Conservation (phyloP, 2,329 filamentous ascomycete genomes). For the Pseudogymnoascus sp. region DNA sequence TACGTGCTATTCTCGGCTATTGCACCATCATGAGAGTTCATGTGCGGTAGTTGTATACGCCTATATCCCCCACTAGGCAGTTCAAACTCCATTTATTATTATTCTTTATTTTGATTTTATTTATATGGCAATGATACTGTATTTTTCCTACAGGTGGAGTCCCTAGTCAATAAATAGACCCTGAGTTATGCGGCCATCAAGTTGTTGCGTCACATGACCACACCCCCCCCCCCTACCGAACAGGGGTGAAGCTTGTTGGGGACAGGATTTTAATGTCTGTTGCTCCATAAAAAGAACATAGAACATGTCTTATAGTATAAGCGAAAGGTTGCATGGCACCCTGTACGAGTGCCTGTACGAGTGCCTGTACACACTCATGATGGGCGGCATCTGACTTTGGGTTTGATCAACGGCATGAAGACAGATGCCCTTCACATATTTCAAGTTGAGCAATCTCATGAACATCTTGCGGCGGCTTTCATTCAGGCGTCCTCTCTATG, state of each 20-base stretch:
- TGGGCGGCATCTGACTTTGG: background rate
- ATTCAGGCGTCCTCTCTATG: background rate
- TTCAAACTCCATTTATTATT: background rate
- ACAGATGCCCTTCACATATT: background rate
- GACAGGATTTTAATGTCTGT: background rate
- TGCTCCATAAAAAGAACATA: constrained; percentile 7
- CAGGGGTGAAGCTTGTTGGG: background rate
- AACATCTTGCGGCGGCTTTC: background rate
- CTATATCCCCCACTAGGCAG: background rate
- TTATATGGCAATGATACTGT: background rate
- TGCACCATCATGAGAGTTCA: constrained; percentile 7
- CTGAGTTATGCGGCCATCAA: background rate
- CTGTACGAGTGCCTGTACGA: background rate
- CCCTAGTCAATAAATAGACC: background rate
- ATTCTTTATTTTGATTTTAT: background rate
- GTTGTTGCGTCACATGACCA: background rate
- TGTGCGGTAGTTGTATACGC: background rate
- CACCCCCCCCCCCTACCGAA: background rate
- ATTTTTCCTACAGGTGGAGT: background rate
- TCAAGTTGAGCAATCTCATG: background rate
- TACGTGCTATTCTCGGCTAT: constrained; percentile 7
- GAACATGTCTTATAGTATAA: background rate
- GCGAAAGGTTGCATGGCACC: background rate
- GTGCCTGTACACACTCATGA: background rate
- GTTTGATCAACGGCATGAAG: background rate